Conservation (phyloP, 169 alveolate genomes). For the Plasmodium cynomolgi region DNA sequence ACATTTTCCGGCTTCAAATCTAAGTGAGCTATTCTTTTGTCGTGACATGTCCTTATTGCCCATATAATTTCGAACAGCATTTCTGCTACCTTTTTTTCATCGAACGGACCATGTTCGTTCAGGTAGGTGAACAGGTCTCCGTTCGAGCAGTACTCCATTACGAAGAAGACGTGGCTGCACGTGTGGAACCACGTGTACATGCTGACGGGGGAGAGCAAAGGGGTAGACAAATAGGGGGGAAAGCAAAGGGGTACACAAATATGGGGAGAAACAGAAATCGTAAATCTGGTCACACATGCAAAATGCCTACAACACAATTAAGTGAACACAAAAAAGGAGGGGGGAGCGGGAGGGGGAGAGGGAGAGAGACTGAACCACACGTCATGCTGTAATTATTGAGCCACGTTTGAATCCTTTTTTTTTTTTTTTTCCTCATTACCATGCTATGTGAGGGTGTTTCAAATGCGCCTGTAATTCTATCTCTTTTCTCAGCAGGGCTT, state of each 20-base stretch:
- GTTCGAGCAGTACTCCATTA: slow-evolving; percentile 88
- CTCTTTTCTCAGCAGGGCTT: slow-evolving; percentile 88
- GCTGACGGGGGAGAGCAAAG: slow-evolving; percentile 34
- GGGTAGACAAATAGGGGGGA: background rate
- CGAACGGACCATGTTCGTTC: slow-evolving; percentile 79
- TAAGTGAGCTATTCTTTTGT: slow-evolving; percentile 89
- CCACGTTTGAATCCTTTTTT: background rate
- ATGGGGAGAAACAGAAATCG: background rate
- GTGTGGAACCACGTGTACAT: slow-evolving; percentile 89
- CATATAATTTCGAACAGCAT: slow-evolving; percentile 87
- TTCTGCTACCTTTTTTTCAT: slow-evolving; percentile 83
- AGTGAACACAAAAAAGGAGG: background rate
- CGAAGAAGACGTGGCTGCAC: slow-evolving; percentile 85
- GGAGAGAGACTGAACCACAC: background rate
- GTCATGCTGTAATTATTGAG: background rate
- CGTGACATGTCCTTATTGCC: slow-evolving; percentile 91
- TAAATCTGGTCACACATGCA: background rate
- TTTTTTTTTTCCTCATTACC: slow-evolving; percentile 34
- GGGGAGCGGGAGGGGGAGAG: background rate
- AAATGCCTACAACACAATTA: background rate
- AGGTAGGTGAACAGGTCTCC: slow-evolving; percentile 85
- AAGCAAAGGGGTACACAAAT: background rate
- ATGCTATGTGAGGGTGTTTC: slow-evolving; percentile 89
- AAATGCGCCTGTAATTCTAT: slow-evolving; percentile 92
- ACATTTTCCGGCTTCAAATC: slow-evolving; percentile 90